Evolutionary conservation across 805 yeast genomes (phyloP), one percentile per base, ranked within the genome.

Genomic region (Tetrapisispora iriomotensis): DNA sequence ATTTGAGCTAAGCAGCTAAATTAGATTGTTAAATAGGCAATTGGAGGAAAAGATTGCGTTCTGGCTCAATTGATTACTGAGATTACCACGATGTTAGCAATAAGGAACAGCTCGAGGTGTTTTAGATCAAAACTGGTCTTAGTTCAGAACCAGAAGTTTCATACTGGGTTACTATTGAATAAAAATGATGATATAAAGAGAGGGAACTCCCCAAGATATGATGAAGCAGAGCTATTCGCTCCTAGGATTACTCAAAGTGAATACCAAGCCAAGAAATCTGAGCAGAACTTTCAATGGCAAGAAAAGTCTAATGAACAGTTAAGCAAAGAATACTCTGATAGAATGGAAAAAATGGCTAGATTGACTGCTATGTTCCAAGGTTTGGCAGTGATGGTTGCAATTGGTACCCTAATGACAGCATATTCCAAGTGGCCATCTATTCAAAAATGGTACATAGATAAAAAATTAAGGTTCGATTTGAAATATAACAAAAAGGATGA

Each of bases 311-410:
- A 46, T 0, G 48, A 43, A 18, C 46, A 47, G 34, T 25, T 39
- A 22, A 41, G 44, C 19, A 47, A 40, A 30, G 55, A 51, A 27
- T 31, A 45, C 14, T 51, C 42, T 45, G 62, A 52, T 32, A 50
- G 64, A 25, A 62, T 58, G 45, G 77, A 73, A 48, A 46, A 61
- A 37, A 57, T 56, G 34, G 72, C 73, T 49, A 61, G 71, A 40
- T 42, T 69, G 37, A 69, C 70, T 45, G 76, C 74, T 0, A 49
- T 67, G 3, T 60, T 62, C 0, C 48, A 63, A 13, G 81, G 82
- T 3, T 20, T 66, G 0, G 42, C 56, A 6, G 55, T 66, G 1
- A 46, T 77, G 5, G 58, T 60, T 12, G 67, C 64, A 4, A 50
- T 70, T 8, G 64, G 68, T 15, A 62, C 43, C 9, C 39, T 45